Evolutionary conservation across 257 asterid species (phyloP).

Genomic region (Forsythia suspensa): DNA sequence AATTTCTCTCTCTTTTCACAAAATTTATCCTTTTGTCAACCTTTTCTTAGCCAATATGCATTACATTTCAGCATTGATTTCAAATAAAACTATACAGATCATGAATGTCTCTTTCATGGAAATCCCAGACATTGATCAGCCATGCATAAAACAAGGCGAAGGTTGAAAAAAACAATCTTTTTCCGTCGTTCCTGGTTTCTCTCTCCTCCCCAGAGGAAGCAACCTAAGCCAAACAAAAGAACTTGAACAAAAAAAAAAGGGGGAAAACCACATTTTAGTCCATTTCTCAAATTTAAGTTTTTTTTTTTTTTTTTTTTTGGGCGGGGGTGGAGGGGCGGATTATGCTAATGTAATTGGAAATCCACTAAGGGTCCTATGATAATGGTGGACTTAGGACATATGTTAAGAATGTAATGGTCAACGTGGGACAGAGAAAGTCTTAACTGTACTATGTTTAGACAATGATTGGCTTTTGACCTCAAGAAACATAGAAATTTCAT

Average conservation of each 20-base stretch:
- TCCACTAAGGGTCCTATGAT: conserved; percentile 18
- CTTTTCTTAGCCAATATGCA: conserved; percentile 7
- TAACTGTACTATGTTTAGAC: conserved; percentile 25
- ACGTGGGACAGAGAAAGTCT: conserved; percentile 27
- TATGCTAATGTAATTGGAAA: neutral
- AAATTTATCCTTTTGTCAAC: neutral
- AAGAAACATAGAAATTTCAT: conserved; percentile 22
- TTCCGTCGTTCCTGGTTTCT: conserved; percentile 16
- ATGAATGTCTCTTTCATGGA: neutral
- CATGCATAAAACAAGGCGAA: conserved; percentile 30
- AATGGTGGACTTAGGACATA: conserved; percentile 14
- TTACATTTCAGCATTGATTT: conserved; percentile 14
- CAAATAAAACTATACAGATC: neutral
- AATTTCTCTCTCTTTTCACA: neutral
- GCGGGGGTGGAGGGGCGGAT: neutral
- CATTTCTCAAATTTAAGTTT: conserved; percentile 9
- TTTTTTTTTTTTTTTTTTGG: neutral
- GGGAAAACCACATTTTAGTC: neutral
- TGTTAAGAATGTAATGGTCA: conserved; percentile 24
- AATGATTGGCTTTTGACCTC: conserved; percentile 29
- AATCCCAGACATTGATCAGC: conserved; percentile 23
- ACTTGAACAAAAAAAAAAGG: neutral
- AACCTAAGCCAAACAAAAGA: conserved; percentile 42
- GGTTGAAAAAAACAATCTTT: conserved; percentile 11
- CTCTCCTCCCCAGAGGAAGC: conserved; percentile 34